Percentiles rank a stretch among this genome's conserved stretches.
Conservation (phyloP, 768 basidiomycete genomes). For the Jaapia argillacea region DNA sequence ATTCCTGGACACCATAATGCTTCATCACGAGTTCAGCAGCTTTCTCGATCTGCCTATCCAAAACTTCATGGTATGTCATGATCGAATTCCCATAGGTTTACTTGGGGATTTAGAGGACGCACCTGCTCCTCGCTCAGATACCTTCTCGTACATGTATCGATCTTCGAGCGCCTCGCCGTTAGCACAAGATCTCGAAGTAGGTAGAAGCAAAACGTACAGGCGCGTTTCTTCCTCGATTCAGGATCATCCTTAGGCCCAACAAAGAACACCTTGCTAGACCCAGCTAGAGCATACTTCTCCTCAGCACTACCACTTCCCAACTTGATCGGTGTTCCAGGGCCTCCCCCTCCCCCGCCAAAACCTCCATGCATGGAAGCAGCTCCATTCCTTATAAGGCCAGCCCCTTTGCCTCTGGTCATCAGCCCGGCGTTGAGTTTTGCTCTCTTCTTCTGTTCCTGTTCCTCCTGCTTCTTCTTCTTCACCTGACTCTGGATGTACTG, state of each 20-base stretch:
- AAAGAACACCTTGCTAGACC: constrained; percentile 20
- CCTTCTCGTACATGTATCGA: constrained; percentile 93
- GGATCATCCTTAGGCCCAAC: constrained; percentile 20
- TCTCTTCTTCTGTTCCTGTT: constrained; percentile 21
- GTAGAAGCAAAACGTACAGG: constrained; percentile 36
- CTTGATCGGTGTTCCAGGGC: constrained; percentile 6
- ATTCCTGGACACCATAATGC: constrained; percentile 61
- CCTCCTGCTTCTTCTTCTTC: constrained; percentile 15
- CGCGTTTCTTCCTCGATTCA: constrained; percentile 30
- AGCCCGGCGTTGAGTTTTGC: constrained; percentile 14
- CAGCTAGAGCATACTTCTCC: constrained; percentile 8
- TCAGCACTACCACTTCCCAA: constrained; percentile 3
- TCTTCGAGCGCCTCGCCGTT: constrained; percentile 28
- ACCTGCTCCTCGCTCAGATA: constrained; percentile 80
- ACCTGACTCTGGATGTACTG: constrained; percentile 32
- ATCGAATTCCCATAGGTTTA: neutral
- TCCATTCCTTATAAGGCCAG: neutral
- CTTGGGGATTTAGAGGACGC: constrained; percentile 2
- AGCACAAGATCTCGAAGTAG: neutral
- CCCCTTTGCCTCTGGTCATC: neutral
- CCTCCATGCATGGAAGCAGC: neutral
- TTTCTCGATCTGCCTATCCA: constrained; percentile 86
- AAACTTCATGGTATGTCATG: constrained; percentile 35
- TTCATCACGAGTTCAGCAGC: constrained; percentile 63
- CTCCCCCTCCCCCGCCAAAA: neutral